Base-by-base conservation (phyloP, 306 rosid species). In the Elaeagnus macrophylla region DNA sequence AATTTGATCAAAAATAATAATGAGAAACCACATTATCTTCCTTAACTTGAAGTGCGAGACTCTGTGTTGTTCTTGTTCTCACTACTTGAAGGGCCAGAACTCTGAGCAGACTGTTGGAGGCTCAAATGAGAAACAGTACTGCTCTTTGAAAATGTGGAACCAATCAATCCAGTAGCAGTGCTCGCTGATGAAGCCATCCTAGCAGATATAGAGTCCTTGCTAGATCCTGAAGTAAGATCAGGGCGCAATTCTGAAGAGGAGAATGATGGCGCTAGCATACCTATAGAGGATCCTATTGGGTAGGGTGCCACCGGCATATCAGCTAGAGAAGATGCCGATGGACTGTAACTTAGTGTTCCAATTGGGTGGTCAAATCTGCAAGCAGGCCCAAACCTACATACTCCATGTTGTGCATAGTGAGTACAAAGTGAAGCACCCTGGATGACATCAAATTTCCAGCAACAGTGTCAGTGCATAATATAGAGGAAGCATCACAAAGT, bases 231-330 rank as follows among this genome's bases (percentile, higher is more conserved):
- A 70, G 65, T 39, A 49, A 74, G 88, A 59, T 83, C 90, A 35
- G 97, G 89, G 74, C 85, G 78, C 75, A 82, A 75, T 61, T 91
- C 99, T 12, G 96, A 93, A 6, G 99, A 88, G 36, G 95, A 81
- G 46, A 89, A 88, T 42, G 96, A 82, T 3, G 83, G 94, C 52
- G 99, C 96, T 66, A 91, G 85, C 19, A 81, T 84, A 25, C 83
- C 96, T 10, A 77, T 59, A 47, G 93, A 74, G n/a, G 96, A 91
- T 75, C 96, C 95, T 63, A 91, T 87, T 37, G 96, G 96, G 76
- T 80, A 87, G 1, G 96, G 99, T 41, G 96, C 88, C 51, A 85
- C 99, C 1, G 95, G 95, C 81, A 93, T 82, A 72, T 85, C 96
- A 25, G 94, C 73, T 38, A 88, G 81, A 51, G 99, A 93, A 51